These are phyloP conservation scores for Plectranthus barbatus DNA, from an alignment of 257 asterid genomes.

Conservation along the genomic window DNA sequence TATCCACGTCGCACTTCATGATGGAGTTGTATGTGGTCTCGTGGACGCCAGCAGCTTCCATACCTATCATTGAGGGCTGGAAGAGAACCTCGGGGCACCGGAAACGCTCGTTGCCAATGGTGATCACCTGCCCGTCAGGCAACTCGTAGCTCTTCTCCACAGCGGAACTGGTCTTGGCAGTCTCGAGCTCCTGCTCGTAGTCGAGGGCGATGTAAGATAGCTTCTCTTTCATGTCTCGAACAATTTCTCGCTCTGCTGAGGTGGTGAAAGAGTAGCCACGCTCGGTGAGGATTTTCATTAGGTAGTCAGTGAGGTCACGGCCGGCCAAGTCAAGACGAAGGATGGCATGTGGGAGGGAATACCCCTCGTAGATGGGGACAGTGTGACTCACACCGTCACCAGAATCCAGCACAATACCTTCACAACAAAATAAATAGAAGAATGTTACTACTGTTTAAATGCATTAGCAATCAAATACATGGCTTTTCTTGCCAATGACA, in stretches of 20 bases:
- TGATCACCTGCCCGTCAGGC: too few relatives aligned
- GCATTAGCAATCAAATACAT: not conserved
- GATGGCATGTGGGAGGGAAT: constrained; percentile 49
- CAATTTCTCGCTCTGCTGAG: constrained; percentile 48
- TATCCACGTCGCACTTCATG: too few relatives aligned
- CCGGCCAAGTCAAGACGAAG: constrained; percentile 52
- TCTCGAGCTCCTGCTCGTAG: constrained; percentile 49
- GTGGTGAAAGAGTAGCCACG: constrained; percentile 56
- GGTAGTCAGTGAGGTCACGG: constrained; percentile 44
- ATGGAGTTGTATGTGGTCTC: too few relatives aligned
- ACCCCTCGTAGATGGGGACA: constrained; percentile 49
- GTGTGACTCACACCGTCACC: constrained; percentile 56
- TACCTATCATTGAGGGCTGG: too few relatives aligned
- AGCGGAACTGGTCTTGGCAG: constrained; percentile 34
- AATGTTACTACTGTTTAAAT: not conserved
- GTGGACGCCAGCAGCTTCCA: too few relatives aligned
- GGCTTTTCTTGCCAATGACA: not conserved
- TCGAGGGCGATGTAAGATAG: constrained; percentile 43
- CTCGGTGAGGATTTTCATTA: constrained; percentile 45
- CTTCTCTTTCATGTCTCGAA: constrained; percentile 45
- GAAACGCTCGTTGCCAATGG: too few relatives aligned
- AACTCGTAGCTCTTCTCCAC: constrained; percentile 45
- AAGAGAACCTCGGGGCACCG: too few relatives aligned
- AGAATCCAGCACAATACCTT: constrained; percentile 49
- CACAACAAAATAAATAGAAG: constrained; percentile 2